These are phyloP conservation scores for Parathielavia appendiculata DNA, from an alignment of 495 filamentous ascomycete genomes.

Conservation along the genomic window DNA sequence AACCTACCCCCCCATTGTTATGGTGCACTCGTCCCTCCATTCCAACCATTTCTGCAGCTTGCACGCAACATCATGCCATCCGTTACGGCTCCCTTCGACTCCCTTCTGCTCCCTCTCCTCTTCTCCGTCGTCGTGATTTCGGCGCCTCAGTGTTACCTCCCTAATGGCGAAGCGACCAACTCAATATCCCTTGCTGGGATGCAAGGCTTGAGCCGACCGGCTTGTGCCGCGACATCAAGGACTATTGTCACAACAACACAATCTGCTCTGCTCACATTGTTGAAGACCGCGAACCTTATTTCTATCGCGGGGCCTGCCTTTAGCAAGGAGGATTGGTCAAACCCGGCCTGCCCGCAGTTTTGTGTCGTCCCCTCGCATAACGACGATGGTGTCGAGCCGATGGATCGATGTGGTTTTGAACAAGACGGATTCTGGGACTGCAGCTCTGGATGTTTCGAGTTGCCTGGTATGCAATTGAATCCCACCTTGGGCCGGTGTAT, in stretches of 20 bases:
- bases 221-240: conserved; percentile 11
- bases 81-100: background rate
- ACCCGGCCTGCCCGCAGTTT: background rate
- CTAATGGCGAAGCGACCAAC: background rate
- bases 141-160: background rate
- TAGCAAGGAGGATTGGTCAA: background rate
- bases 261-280: conserved; percentile 5
- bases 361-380: background rate
- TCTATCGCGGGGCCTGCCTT: conserved; percentile 21
- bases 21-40: too few relatives aligned
- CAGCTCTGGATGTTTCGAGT: background rate
- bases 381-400: background rate
- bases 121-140: background rate
- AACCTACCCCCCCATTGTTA: too few relatives aligned
- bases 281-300: background rate
- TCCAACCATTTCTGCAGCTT: background rate
- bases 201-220: background rate
- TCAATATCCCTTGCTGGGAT: background rate
- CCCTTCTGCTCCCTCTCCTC: background rate
- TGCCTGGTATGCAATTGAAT: background rate
- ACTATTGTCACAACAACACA: conserved; percentile 11
- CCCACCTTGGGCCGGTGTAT: too few relatives aligned
- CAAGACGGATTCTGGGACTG: background rate
- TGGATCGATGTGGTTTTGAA: background rate
- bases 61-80: background rate